Evolutionary conservation across 176 grass and related monocot genomes (phyloP).

Genomic region (Raddia distichophylla): DNA sequence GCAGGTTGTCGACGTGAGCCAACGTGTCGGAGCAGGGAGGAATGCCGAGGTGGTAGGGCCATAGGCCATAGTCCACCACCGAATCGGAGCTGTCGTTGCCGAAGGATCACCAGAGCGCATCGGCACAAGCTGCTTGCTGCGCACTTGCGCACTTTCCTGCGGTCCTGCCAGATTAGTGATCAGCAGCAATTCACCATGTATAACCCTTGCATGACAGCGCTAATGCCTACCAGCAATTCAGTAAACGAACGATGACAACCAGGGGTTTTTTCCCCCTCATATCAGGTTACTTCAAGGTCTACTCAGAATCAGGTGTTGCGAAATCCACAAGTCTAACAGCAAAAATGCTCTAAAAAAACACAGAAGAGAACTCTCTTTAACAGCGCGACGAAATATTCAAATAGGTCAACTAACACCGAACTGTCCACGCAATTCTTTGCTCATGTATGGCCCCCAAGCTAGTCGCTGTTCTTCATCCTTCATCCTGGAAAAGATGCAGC

Average conservation of each 20-base stretch:
- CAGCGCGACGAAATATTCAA: constrained; percentile 7
- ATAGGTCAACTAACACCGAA: constrained; percentile 23
- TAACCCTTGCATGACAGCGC: no score
- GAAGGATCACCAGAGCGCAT: no score
- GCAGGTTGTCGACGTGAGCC: no score
- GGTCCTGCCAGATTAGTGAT: not conserved
- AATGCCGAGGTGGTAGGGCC: no score
- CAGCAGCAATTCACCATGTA: no score
- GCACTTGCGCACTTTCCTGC: not conserved
- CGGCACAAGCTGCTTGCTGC: not conserved
- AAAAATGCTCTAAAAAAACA: not conserved
- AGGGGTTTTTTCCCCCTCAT: not conserved
- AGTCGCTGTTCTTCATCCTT: not conserved
- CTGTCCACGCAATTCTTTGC: constrained; percentile 23
- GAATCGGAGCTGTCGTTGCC: no score
- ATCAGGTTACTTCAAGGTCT: constrained; percentile 2
- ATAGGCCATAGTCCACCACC: no score
- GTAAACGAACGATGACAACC: not conserved
- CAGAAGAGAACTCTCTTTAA: constrained; percentile 14
- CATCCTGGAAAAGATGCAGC: constrained; percentile 1
- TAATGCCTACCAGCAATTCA: no score
- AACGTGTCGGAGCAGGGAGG: no score
- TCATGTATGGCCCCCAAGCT: constrained; percentile 1
- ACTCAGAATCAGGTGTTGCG: constrained; percentile 14
- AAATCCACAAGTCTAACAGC: constrained; percentile 14